Percentiles rank a stretch among this genome's conserved stretches.
phyloP scores from a whole-genome alignment of 176 grass and related monocot genomes.

The Aegilops longissima region DNA sequence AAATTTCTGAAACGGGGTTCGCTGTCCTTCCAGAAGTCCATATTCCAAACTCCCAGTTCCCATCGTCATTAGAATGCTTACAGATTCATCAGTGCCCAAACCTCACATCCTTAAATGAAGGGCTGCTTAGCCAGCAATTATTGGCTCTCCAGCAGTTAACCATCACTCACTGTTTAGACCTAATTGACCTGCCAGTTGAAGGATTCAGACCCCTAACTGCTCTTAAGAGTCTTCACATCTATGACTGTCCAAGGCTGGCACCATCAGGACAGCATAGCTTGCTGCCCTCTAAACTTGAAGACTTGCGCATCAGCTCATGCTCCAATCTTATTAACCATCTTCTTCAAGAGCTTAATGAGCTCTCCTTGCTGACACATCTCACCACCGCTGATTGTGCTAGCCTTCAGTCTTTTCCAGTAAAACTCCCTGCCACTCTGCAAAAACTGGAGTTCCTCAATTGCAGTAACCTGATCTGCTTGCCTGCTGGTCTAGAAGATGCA shows the following conservation, averaged over 20 bases:
- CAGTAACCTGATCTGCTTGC: conserved; percentile 42
- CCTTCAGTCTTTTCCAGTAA: conserved; percentile 51
- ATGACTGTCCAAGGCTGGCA: conserved; percentile 52
- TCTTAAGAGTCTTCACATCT: conserved; percentile 66
- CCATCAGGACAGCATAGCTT: conserved; percentile 28
- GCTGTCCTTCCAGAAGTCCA: conserved; percentile 48
- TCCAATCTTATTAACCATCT: conserved; percentile 51
- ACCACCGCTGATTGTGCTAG: conserved; percentile 36
- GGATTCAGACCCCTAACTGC: conserved; percentile 45
- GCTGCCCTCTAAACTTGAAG: conserved; percentile 48
- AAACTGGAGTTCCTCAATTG: conserved; percentile 53
- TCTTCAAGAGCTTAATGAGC: conserved; percentile 41
- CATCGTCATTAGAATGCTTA: conserved; percentile 46
- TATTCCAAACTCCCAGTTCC: conserved; percentile 6
- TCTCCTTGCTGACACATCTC: conserved; percentile 44
- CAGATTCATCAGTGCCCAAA: conserved; percentile 63
- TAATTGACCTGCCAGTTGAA: conserved; percentile 43
- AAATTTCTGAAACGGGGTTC: conserved; percentile 55
- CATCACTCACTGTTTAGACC: conserved; percentile 46
- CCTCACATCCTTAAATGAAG: conserved; percentile 52
- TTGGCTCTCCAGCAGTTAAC: conserved; percentile 43
- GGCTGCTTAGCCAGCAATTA: conserved; percentile 49
- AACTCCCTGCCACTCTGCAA: conserved; percentile 48
- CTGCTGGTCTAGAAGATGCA: conserved; percentile 43
- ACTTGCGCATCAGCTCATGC: conserved; percentile 59